Conservation (phyloP, 257 asterid genomes). For the Capsicum chinense region DNA sequence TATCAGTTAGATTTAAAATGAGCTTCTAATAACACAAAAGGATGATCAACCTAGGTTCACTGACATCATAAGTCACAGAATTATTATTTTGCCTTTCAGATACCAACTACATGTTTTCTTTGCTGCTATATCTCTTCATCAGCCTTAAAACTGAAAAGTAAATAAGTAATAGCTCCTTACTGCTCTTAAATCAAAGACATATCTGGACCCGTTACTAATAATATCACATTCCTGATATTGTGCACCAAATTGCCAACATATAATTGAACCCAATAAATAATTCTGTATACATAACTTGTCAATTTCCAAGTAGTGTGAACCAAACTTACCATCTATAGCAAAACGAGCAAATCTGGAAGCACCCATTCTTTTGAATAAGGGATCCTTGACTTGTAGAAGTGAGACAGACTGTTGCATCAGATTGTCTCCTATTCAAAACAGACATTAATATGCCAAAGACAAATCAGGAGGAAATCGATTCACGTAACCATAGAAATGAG, state of each 20-base stretch:
- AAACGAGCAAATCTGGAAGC: constrained; percentile 93
- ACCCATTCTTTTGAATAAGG: constrained; percentile 92
- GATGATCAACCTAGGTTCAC: neutral
- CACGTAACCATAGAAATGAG: constrained; percentile 26
- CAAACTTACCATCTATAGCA: constrained; percentile 77
- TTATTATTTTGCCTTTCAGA: neutral
- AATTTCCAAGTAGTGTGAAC: neutral
- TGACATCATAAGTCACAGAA: neutral
- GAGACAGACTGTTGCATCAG: constrained; percentile 83
- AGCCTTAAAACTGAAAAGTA: neutral
- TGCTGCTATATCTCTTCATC: neutral
- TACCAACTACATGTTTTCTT: neutral
- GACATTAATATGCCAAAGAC: constrained; percentile 29
- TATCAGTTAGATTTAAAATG: neutral
- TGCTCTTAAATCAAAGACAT: neutral
- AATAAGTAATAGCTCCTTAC: neutral
- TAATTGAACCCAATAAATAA: neutral
- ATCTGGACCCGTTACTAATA: neutral
- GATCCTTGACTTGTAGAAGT: constrained; percentile 90
- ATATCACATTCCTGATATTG: constrained; percentile 17
- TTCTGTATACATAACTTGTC: neutral
- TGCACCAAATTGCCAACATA: constrained; percentile 23
- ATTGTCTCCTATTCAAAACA: constrained; percentile 69
- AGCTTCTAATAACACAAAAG: constrained; percentile 13
- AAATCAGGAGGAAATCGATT: constrained; percentile 18